Percentiles rank a stretch among this genome's conserved stretches.
Evolutionary conservation across 2,329 filamentous ascomycete genomes (phyloP).

Genomic region (Neonectria coccinea): DNA sequence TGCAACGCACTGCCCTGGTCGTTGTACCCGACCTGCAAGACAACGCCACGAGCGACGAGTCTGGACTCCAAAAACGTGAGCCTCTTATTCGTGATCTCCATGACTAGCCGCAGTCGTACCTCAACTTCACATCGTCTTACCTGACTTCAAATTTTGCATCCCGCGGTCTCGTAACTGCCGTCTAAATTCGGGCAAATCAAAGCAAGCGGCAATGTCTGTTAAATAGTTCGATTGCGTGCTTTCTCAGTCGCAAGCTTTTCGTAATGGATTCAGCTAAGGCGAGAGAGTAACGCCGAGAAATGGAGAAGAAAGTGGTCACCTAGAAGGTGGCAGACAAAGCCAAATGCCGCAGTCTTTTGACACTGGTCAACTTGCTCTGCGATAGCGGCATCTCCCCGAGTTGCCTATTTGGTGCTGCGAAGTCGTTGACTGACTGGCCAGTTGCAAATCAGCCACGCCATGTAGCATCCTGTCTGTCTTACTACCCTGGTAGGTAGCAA

Average conservation of each 20-base stretch:
- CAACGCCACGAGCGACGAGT: conserved; percentile 3
- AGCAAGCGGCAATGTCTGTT: background rate
- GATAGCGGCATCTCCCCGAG: conserved; percentile 6
- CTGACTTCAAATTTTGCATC: background rate
- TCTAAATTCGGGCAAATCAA: background rate
- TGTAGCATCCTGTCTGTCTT: conserved; percentile 14
- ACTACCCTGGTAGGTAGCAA: background rate
- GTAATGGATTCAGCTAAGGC: conserved; percentile 3
- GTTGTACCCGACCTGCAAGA: conserved; percentile 10
- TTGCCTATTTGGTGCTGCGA: conserved; percentile 16
- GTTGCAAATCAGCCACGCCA: background rate
- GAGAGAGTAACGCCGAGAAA: conserved; percentile 1
- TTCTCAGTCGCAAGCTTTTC: background rate
- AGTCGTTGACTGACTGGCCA: conserved; percentile 4
- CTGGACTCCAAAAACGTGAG: background rate
- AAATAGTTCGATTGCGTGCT: conserved; percentile 18
- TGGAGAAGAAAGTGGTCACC: background rate
- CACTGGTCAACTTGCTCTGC: background rate
- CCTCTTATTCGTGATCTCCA: background rate
- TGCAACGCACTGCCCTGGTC: conserved; percentile 31
- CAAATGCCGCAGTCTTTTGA: background rate
- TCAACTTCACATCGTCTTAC: conserved; percentile 1
- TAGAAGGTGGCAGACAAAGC: conserved; percentile 3
- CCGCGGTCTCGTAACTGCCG: background rate
- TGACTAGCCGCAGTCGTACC: background rate